A percentile compares a stretch with the other conserved stretches of the same genome.
phyloP scores from a whole-genome alignment of 2,329 filamentous ascomycete species.

The Fusarium sambucinum region DNA sequence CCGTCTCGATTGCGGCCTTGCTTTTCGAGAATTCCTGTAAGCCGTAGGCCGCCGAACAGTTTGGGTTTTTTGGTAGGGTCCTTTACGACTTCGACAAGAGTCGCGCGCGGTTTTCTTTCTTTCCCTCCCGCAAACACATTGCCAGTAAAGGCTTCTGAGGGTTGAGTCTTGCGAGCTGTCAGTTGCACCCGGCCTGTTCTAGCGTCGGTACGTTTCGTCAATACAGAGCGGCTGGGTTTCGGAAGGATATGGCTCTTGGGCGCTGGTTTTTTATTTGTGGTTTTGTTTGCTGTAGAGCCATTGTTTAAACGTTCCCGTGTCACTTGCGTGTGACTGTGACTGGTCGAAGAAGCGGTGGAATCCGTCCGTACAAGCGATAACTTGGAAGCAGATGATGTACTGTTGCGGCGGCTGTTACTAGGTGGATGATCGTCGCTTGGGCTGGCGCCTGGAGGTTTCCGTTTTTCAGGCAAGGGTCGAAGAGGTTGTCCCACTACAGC shows the following conservation, averaged over 20 bases:
- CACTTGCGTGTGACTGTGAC: constrained; percentile 6
- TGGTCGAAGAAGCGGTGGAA: neutral
- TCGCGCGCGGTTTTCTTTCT: constrained; percentile 52
- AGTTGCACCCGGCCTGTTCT: constrained; percentile 10
- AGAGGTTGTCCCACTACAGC: constrained; percentile 4
- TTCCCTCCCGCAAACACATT: constrained; percentile 64
- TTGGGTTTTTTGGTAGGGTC: constrained; percentile 58
- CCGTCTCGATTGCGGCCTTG: constrained; percentile 60
- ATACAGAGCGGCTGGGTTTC: constrained; percentile 22
- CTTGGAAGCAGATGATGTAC: constrained; percentile 4
- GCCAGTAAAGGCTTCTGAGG: constrained; percentile 15
- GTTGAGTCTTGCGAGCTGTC: constrained; percentile 27
- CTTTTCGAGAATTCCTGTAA: constrained; percentile 57
- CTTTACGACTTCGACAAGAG: constrained; percentile 55
- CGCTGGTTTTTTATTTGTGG: constrained; percentile 9
- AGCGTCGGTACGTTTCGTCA: constrained; percentile 8
- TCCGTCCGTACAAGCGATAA: neutral
- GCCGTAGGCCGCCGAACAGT: constrained; percentile 52
- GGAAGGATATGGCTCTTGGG: constrained; percentile 12
- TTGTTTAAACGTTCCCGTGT: constrained; percentile 7
- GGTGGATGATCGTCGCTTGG: constrained; percentile 8
- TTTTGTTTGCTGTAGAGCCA: constrained; percentile 4
- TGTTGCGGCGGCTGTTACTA: constrained; percentile 15
- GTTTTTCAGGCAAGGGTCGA: constrained; percentile 10
- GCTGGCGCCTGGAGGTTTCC: constrained; percentile 2